Percentiles rank a stretch among this genome's conserved stretches.
Conservation (phyloP, 345 rosid species). For the Gossypium thurberi region DNA sequence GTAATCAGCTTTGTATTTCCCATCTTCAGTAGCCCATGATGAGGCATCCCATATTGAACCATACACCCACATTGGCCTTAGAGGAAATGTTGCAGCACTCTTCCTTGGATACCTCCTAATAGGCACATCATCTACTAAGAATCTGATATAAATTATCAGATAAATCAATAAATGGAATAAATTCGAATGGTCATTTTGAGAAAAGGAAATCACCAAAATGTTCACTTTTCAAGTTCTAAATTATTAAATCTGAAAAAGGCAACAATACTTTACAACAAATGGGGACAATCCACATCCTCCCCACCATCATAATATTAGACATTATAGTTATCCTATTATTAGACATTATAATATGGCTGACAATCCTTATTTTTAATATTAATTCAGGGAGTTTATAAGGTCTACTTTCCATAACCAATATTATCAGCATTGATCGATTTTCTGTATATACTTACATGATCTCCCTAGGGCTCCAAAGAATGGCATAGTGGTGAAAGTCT, state of each 20-base stretch:
- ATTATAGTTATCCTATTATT: neutral
- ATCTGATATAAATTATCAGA: slow-evolving; percentile 36
- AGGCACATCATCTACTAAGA: slow-evolving; percentile 91
- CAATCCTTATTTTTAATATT: neutral
- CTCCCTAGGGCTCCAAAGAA: slow-evolving; percentile 85
- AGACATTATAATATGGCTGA: neutral
- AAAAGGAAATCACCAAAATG: slow-evolving; percentile 1
- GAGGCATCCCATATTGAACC: slow-evolving; percentile 99
- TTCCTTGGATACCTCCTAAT: slow-evolving; percentile 84
- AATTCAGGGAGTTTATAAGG: neutral
- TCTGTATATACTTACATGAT: slow-evolving; percentile 57
- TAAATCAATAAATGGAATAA: neutral
- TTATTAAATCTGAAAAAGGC: neutral
- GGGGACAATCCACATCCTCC: neutral
- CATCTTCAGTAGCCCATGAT: slow-evolving; percentile 95
- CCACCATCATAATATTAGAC: no score
- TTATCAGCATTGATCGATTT: neutral
- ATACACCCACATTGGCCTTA: slow-evolving; percentile 93
- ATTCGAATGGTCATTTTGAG: neutral
- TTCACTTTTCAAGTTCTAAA: neutral
- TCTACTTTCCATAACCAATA: neutral
- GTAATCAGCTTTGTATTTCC: slow-evolving; percentile 89
- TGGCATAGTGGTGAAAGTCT: slow-evolving; percentile 79
- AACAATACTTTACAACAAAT: neutral
- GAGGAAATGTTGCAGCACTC: slow-evolving; percentile 68